Base-by-base conservation (phyloP, 2,329 filamentous ascomycete species). In the Fusarium nelsonii region DNA sequence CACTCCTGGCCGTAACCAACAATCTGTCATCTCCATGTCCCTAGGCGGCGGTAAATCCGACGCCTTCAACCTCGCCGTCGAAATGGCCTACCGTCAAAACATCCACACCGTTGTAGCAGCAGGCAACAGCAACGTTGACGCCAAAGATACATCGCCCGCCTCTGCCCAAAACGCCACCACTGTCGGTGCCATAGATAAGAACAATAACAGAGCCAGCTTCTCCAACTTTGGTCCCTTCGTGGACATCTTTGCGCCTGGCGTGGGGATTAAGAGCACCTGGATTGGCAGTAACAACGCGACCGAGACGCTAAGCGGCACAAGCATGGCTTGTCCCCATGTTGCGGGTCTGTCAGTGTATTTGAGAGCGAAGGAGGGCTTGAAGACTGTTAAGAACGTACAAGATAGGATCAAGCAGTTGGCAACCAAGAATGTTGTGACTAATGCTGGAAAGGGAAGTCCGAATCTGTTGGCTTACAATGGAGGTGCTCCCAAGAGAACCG, bases 241-340 rank as follows among this genome's bases (percentile, higher is more conserved):
- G 49, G 84, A 87, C 66, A 74, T 88, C 67, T 85, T 84, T 55
- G 86, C 85, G 1, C 83, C 86, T 3, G 85, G 85, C 11, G 78
- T 80, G 6, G 65, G 69, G 43, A 76, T 87, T 50, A 73, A 82
- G 15, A 85, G 82, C 41, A 75, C 87, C 3, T 87, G 81, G 80
- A 81, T 81, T 53, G 78, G 80, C 32, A 70, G 75, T 65, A 79
- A 61, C 37, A 79, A 72, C 8, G 81, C 84, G 26, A 83, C 75
- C n/a, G 78, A 78, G 48, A 81, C 74, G 30, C 81, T 88, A 71
- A 84, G 81, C 15, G 89, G 88, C 34, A 91, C 89, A 8, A 88
- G 84, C 36, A 90, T 90, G 88, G 86, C 88, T 3, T 79, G 83
- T 4, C 88, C 88, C 0, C 88, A 90, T 73, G 81, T 91, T 54